A percentile compares a stretch with the other conserved stretches of the same genome.
These are phyloP conservation scores for Salvia splendens DNA, from an alignment of 257 asterid genomes.

Conservation along the genomic window DNA sequence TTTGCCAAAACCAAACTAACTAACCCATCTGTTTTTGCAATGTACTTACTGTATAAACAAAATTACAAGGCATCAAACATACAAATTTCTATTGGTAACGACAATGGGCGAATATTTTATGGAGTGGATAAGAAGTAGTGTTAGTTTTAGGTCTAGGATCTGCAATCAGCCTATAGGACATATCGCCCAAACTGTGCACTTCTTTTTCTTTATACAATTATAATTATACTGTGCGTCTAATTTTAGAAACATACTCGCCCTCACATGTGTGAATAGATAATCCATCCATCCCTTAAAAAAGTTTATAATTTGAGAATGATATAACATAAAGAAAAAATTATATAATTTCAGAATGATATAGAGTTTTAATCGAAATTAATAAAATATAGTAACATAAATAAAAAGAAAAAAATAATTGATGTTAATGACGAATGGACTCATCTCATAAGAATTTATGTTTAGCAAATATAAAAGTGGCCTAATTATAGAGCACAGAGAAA, in stretches of 20 bases:
- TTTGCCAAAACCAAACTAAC: slow-evolving; percentile 18
- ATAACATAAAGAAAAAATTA: too few relatives aligned
- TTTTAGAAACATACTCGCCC: background rate
- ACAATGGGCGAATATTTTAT: background rate
- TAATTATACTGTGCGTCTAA: background rate
- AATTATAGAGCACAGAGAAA: too few relatives aligned
- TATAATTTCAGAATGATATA: too few relatives aligned
- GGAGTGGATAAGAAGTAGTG: background rate
- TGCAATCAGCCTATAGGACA: background rate
- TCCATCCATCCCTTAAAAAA: too few relatives aligned
- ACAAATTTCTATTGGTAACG: background rate
- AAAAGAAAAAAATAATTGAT: too few relatives aligned
- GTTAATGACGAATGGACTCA: too few relatives aligned
- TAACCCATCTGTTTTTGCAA: background rate
- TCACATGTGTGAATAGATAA: background rate
- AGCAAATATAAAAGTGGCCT: too few relatives aligned
- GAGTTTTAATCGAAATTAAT: too few relatives aligned
- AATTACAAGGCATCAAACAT: background rate
- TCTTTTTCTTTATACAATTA: background rate
- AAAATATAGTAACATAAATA: too few relatives aligned
- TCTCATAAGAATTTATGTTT: too few relatives aligned
- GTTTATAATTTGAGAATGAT: too few relatives aligned
- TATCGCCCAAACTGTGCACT: background rate
- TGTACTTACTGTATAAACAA: background rate
- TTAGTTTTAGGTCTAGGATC: background rate